Percentiles rank a stretch among this genome's conserved stretches.
Evolutionary conservation across 768 basidiomycete genomes (phyloP).

Genomic region (Psilocybe cubensis): DNA sequence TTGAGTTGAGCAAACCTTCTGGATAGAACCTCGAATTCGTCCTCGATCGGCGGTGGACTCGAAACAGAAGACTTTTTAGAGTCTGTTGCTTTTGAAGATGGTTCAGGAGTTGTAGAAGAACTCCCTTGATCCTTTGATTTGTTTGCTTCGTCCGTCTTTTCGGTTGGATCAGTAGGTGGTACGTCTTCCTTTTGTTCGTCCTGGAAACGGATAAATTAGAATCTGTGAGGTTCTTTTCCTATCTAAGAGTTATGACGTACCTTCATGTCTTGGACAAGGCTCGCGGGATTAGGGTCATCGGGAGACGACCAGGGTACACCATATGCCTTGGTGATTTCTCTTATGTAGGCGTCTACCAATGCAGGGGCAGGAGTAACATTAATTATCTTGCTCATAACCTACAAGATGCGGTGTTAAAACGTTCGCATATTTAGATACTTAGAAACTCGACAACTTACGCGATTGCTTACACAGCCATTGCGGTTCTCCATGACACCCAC

Average conservation of each 20-base stretch:
- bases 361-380: slow-evolving; percentile 70
- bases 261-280: slow-evolving; percentile 29
- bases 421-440: background rate
- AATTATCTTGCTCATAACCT: slow-evolving; percentile 79
- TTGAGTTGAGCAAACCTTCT: slow-evolving; percentile 88
- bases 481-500: slow-evolving; percentile 85
- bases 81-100: slow-evolving; percentile 23
- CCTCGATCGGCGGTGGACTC: slow-evolving; percentile 41
- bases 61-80: slow-evolving; percentile 17
- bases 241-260: slow-evolving; percentile 28
- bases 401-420: slow-evolving; percentile 10
- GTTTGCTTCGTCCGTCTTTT: slow-evolving; percentile 6
- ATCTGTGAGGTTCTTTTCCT: background rate
- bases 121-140: background rate
- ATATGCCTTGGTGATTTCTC: slow-evolving; percentile 90
- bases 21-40: slow-evolving; percentile 77
- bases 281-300: slow-evolving; percentile 6
- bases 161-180: background rate
- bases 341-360: slow-evolving; percentile 86
- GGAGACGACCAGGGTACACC: slow-evolving; percentile 67
- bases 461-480: slow-evolving; percentile 78
- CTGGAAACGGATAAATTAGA: background rate
- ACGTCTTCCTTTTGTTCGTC: background rate
- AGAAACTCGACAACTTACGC: slow-evolving; percentile 52
- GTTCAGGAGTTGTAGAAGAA: slow-evolving; percentile 21